These are phyloP conservation scores for Citeromyces matritensis DNA, from an alignment of 805 yeast species.

Conservation along the genomic window DNA sequence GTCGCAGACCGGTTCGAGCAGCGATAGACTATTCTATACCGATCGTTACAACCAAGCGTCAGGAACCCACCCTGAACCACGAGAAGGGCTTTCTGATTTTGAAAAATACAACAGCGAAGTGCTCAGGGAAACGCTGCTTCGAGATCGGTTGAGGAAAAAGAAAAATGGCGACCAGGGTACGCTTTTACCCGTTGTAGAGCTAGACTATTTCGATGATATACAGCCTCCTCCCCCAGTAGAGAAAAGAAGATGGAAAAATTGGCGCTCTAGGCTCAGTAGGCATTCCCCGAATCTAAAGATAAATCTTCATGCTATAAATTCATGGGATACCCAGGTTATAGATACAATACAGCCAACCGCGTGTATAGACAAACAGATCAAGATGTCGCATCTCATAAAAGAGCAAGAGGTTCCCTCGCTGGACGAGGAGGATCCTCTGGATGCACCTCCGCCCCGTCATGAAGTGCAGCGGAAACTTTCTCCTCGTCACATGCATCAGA, in stretches of 20 bases:
- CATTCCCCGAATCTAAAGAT: no score
- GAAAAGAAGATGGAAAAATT: slow-evolving; percentile 2
- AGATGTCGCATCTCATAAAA: background rate
- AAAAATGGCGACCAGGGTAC: slow-evolving; percentile 1
- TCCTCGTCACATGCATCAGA: slow-evolving; percentile 61
- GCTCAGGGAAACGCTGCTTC: slow-evolving; percentile 8
- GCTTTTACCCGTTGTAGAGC: background rate
- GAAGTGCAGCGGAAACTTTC: slow-evolving; percentile 41
- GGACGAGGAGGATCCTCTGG: slow-evolving; percentile 1
- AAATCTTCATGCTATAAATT: background rate
- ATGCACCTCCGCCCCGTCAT: slow-evolving; percentile 4
- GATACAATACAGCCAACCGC: slow-evolving; percentile 5
- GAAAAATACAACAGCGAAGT: slow-evolving; percentile 11
- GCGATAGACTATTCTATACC: no score
- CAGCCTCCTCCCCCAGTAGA: slow-evolving; percentile 1
- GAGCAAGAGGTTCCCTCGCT: background rate
- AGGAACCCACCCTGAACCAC: no score
- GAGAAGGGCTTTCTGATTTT: slow-evolving; percentile 9
- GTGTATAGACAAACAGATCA: slow-evolving; percentile 13
- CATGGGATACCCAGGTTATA: background rate
- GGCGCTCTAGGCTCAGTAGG: background rate
- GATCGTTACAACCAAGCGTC: no score
- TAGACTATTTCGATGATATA: background rate
- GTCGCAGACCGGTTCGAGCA: no score
- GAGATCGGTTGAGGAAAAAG: slow-evolving; percentile 1